A percentile compares a stretch with the other conserved stretches of the same genome.
These are phyloP conservation scores for Farysia itapuensis DNA, from an alignment of 1,284 basidiomycete species.

Conservation along the genomic window DNA sequence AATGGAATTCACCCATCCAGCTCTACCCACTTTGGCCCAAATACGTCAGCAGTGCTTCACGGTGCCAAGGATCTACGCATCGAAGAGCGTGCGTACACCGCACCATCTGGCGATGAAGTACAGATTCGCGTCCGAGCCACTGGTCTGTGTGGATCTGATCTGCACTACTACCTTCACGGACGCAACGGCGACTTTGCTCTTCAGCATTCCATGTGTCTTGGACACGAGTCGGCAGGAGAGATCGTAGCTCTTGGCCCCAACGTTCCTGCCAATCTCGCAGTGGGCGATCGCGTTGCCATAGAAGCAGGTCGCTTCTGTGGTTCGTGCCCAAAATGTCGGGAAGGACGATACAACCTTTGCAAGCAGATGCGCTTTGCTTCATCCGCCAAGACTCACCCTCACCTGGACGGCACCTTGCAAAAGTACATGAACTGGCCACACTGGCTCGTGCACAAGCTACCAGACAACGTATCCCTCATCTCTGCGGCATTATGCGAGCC, in stretches of 20 bases:
- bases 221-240: conserved; percentile 86
- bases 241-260: conserved; percentile 68
- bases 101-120: conserved; percentile 68
- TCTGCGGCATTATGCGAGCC: conserved; percentile 86
- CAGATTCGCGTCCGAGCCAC: conserved; percentile 78
- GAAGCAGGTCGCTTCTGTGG: conserved; percentile 89
- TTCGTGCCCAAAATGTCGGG: conserved; percentile 63
- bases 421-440: conserved; percentile 84
- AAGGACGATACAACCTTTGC: conserved; percentile 93
- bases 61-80: conserved; percentile 63
- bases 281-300: conserved; percentile 88
- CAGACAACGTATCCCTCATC: conserved; percentile 73
- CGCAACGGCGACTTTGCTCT: conserved; percentile 91
- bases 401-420: conserved; percentile 87
- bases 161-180: conserved; percentile 52
- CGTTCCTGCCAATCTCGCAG: conserved; percentile 66
- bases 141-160: conserved; percentile 73
- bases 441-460: conserved; percentile 79
- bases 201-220: conserved; percentile 75
- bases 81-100: conserved; percentile 70
- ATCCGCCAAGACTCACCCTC: conserved; percentile 87
- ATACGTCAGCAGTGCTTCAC: conserved; percentile 59
- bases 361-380: conserved; percentile 79
- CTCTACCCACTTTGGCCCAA: conserved; percentile 15
- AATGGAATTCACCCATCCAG: conserved; percentile 7